Evolutionary conservation across 2,329 filamentous ascomycete species (phyloP), one percentile per base, ranked within the genome.

Genomic region (Aspergillus pseudoglaucus): DNA sequence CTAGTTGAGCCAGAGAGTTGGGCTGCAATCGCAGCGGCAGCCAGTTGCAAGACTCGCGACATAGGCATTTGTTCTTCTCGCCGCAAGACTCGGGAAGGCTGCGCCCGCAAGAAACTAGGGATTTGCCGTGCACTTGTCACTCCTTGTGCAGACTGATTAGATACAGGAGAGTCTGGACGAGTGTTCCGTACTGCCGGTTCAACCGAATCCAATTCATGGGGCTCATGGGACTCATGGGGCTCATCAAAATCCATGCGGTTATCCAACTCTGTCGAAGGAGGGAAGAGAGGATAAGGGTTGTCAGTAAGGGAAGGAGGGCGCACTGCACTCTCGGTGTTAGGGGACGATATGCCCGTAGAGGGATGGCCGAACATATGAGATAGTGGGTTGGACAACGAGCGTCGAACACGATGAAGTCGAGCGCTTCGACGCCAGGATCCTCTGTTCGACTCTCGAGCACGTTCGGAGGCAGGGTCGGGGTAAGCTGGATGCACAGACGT

Each of bases 1-100:
- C 77, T 75, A 53, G 79, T 72, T 33, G 77, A 76, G n/a, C 81
- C 81, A 53, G 83, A 82, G 33, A 84, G 71, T 47, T 83, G 82
- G 41, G 81, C 80, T 45, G 82, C 82, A 33, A 83, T 84, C 10
- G 81, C 80, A 35, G 80, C 78, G 12, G 82, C 82, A 25, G 82
- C 81, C 18, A 83, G 74, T 42, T 82, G 82, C 15, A 85, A 69
- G 25, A 84, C 72, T 38, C 80, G 74, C 39, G 81, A 83, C 27
- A 84, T 67, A 59, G 79, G 79, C 3, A 80, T 81, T 58, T 83
- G 80, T 57, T 85, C 81, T 57, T 83, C 80, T 52, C 75, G 74
- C 27, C 76, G 71, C 47, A 76, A 63, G 23, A 76, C 63, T 46
- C 80, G 68, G 18, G 78, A 75, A 41, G 79, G 73, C 47, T 80